Conservation (phyloP, 805 yeast genomes). For the Hermanozyma aechmeae region DNA sequence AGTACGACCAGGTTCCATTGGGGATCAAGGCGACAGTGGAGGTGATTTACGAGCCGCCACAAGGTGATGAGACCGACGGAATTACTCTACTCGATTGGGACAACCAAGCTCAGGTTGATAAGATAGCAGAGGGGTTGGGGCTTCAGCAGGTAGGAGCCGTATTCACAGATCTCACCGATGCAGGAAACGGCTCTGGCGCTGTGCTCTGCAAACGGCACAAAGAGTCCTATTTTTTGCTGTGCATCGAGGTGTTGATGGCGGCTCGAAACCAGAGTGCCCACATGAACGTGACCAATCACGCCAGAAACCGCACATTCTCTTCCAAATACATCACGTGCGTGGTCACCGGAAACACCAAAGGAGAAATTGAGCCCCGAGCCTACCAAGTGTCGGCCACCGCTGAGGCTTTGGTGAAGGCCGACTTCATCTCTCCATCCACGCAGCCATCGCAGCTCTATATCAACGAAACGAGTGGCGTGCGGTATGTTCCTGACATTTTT, state of each 20-base stretch:
- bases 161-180: slow-evolving; percentile 83
- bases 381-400: slow-evolving; percentile 87
- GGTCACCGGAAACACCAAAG: slow-evolving; percentile 76
- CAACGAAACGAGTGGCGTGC: slow-evolving; percentile 56
- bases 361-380: slow-evolving; percentile 83
- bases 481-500: slow-evolving; percentile 93
- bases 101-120: slow-evolving; percentile 42
- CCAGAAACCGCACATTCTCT: slow-evolving; percentile 57
- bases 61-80: slow-evolving; percentile 80
- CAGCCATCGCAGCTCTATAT: slow-evolving; percentile 83
- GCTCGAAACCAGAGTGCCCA: slow-evolving; percentile 63
- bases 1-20: slow-evolving; percentile 75
- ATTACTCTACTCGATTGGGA: slow-evolving; percentile 51
- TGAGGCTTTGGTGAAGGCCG: slow-evolving; percentile 82
- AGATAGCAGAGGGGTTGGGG: slow-evolving; percentile 50
- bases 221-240: slow-evolving; percentile 80
- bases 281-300: slow-evolving; percentile 57
- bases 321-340: slow-evolving; percentile 93
- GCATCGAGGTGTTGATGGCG: slow-evolving; percentile 80
- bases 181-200: slow-evolving; percentile 79
- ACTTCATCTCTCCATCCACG: slow-evolving; percentile 76
- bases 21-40: slow-evolving; percentile 93
- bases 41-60: slow-evolving; percentile 91
- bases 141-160: slow-evolving; percentile 69
- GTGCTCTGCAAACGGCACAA: slow-evolving; percentile 91